Evolutionary conservation across 345 rosid genomes (phyloP).

Genomic region (Populus pruinosa): DNA sequence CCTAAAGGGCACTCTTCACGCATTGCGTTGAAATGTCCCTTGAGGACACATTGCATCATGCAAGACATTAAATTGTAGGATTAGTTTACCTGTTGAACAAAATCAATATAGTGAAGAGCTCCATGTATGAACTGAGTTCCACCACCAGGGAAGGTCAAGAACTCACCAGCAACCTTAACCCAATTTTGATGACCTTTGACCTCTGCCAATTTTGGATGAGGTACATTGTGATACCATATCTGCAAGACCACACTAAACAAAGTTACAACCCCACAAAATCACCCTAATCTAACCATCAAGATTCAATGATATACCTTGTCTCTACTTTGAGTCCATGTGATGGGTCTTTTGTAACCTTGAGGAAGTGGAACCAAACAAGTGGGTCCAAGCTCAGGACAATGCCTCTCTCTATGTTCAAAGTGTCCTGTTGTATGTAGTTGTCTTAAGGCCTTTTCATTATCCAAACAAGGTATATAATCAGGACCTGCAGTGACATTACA

Average conservation of each 20-base stretch:
- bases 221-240: conserved; percentile 97
- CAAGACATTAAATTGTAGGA: not conserved
- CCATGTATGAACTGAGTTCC: conserved; percentile 97
- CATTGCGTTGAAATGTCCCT: too few relatives aligned
- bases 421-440: conserved; percentile 53
- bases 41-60: too few relatives aligned
- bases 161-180: conserved; percentile 90
- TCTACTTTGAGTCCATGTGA: conserved; percentile 80
- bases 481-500: conserved; percentile 74
- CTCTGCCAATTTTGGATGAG: conserved; percentile 67
- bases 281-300: not conserved
- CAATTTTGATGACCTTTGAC: conserved; percentile 96
- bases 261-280: not conserved
- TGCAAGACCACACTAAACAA: conserved; percentile 24
- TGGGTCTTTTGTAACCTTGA: conserved; percentile 60
- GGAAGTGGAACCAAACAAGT: conserved; percentile 71
- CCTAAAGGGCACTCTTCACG: too few relatives aligned
- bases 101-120: conserved; percentile 82
- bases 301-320: conserved; percentile 53
- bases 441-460: conserved; percentile 67
- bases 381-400: conserved; percentile 81
- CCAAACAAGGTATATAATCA: conserved; percentile 94
- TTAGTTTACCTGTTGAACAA: conserved; percentile 57
- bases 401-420: conserved; percentile 88
- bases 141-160: conserved; percentile 92